phyloP scores from a whole-genome alignment of 768 basidiomycete genomes.

The Mycena rebaudengoi region DNA sequence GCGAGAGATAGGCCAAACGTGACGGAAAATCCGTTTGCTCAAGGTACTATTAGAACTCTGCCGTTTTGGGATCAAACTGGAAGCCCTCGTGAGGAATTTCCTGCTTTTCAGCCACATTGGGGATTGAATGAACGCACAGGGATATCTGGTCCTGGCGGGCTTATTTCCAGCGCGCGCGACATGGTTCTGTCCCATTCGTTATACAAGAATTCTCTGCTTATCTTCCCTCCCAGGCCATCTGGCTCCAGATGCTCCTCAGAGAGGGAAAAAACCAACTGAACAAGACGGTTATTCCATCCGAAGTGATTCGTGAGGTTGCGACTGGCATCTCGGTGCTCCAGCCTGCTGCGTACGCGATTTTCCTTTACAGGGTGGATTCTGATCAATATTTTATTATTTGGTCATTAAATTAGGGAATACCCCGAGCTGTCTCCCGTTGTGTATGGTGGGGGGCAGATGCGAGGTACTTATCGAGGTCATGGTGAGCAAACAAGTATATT shows the following conservation, averaged over 20 bases:
- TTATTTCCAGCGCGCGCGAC: constrained; percentile 31
- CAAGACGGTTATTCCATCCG: constrained; percentile 25
- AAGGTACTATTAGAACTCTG: background rate
- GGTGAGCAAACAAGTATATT: constrained; percentile 8
- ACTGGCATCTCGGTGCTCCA: constrained; percentile 20
- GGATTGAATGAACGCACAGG: background rate
- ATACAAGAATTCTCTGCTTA: background rate
- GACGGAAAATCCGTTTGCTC: background rate
- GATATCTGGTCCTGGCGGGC: constrained; percentile 24
- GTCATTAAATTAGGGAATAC: constrained; percentile 3
- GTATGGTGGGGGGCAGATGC: constrained; percentile 32
- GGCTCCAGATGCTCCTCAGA: constrained; percentile 28
- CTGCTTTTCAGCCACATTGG: background rate
- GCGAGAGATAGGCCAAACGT: background rate
- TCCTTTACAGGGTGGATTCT: background rate
- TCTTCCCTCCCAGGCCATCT: constrained; percentile 8
- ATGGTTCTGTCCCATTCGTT: constrained; percentile 14
- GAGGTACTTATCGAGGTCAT: constrained; percentile 26
- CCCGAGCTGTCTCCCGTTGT: constrained; percentile 33
- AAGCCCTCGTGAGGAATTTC: background rate
- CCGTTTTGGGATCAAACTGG: background rate
- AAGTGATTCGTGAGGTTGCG: constrained; percentile 20
- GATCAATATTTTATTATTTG: background rate
- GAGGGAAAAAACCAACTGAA: constrained; percentile 23
- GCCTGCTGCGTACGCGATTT: constrained; percentile 26